Percentiles rank a stretch among this genome's conserved stretches.
These are phyloP conservation scores for Pleurotus djamor DNA, from an alignment of 768 basidiomycete genomes.

Conservation along the genomic window DNA sequence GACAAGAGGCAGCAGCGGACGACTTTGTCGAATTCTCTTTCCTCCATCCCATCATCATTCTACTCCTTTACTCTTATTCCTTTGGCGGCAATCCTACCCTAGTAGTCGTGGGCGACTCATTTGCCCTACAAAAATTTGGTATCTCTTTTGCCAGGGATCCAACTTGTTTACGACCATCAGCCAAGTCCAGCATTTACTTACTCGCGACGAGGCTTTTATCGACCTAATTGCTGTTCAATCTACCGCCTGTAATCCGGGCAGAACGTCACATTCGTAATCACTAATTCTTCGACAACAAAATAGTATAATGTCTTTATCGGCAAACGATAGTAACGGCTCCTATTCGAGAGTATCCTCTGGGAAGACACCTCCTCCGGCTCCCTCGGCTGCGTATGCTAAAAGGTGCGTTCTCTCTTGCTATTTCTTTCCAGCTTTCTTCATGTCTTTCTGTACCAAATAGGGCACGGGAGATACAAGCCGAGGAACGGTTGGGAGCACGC, in stretches of 20 bases:
- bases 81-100: constrained; percentile 49
- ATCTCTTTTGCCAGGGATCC: constrained; percentile 14
- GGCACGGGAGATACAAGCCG: constrained; percentile 81
- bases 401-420: constrained; percentile 44
- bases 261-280: constrained; percentile 61
- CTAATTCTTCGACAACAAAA: constrained; percentile 71
- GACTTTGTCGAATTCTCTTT: constrained; percentile 23
- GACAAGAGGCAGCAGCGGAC: constrained; percentile 21
- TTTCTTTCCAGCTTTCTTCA: constrained; percentile 14
- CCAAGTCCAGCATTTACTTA: constrained; percentile 36
- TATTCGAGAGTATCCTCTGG: constrained; percentile 81
- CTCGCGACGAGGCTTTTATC: constrained; percentile 26
- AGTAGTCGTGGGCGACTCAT: constrained; percentile 50
- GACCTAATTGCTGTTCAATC: constrained; percentile 27
- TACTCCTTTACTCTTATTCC: constrained; percentile 47
- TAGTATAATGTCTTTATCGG: constrained; percentile 91
- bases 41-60: constrained; percentile 42
- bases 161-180: constrained; percentile 33
- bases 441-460: constrained; percentile 33
- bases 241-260: constrained; percentile 24
- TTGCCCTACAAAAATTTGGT: constrained; percentile 28
- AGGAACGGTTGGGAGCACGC: constrained; percentile 63
- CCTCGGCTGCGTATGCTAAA: constrained; percentile 88
- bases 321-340: constrained; percentile 77
- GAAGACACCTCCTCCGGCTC: constrained; percentile 88